These are phyloP conservation scores for Mycena sanguinolenta DNA, from an alignment of 768 basidiomycete species.

Conservation along the genomic window DNA sequence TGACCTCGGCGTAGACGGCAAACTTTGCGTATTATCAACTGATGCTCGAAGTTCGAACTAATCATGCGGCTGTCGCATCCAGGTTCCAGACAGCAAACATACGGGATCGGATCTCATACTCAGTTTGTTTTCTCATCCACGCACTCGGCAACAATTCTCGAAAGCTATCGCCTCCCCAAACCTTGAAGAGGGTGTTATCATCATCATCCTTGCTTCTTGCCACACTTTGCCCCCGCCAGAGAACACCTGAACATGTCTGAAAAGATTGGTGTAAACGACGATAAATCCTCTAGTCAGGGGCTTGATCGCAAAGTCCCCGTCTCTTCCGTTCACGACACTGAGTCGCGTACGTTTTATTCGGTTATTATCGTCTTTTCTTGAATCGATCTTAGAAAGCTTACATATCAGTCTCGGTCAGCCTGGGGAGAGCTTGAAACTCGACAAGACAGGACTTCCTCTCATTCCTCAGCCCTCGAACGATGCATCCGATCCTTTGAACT, in stretches of 20 bases:
- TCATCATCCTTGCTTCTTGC: not conserved
- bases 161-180: not conserved
- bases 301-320: constrained; percentile 10
- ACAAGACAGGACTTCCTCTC: constrained; percentile 53
- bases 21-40: too few relatives aligned
- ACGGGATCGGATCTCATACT: not conserved
- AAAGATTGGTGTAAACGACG: constrained; percentile 17
- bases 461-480: constrained; percentile 57
- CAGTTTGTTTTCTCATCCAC: not conserved
- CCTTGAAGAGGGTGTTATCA: not conserved
- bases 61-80: too few relatives aligned
- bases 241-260: constrained; percentile 19
- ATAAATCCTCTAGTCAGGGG: constrained; percentile 28
- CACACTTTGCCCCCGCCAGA: constrained; percentile 1
- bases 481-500: constrained; percentile 58
- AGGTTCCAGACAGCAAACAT: too few relatives aligned
- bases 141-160: constrained; percentile 18
- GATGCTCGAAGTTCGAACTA: too few relatives aligned
- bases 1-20: too few relatives aligned
- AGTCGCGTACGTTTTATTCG: constrained; percentile 19
- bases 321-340: constrained; percentile 10
- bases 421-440: constrained; percentile 44
- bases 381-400: not conserved
- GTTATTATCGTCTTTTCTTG: not conserved
- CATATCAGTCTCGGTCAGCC: constrained; percentile 23